Evolutionary conservation across 2,329 filamentous ascomycete species (phyloP).

Genomic region (Fusarium heterosporum): DNA sequence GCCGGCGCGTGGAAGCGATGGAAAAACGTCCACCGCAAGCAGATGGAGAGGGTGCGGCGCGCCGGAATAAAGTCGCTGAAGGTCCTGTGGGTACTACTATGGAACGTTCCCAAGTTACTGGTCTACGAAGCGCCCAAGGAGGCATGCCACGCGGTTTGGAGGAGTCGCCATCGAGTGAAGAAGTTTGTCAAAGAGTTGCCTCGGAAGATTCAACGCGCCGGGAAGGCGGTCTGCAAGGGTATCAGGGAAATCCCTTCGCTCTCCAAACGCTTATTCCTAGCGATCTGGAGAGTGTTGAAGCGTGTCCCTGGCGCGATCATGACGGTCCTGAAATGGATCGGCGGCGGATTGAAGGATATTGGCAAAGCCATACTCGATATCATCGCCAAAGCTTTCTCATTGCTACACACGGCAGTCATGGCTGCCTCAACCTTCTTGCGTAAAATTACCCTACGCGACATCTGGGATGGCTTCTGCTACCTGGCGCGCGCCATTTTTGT

Average conservation of each 20-base stretch:
- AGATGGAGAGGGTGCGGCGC: constrained; percentile 44
- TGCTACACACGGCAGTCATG: constrained; percentile 52
- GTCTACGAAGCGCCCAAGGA: constrained; percentile 47
- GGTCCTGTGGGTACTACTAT: constrained; percentile 47
- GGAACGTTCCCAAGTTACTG: constrained; percentile 48
- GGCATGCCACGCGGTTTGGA: constrained; percentile 34
- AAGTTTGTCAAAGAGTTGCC: constrained; percentile 47
- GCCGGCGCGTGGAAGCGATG: constrained; percentile 55
- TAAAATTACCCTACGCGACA: constrained; percentile 54
- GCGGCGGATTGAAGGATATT: constrained; percentile 43
- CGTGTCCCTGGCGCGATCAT: constrained; percentile 42
- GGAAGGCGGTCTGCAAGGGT: constrained; percentile 26
- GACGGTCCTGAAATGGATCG: constrained; percentile 48
- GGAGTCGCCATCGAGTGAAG: constrained; percentile 46
- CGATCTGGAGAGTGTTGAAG: constrained; percentile 38
- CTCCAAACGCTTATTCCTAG: constrained; percentile 11
- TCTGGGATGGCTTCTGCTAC: constrained; percentile 52
- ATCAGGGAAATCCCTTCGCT: constrained; percentile 39
- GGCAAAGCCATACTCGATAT: constrained; percentile 45
- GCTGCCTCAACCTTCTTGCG: constrained; percentile 53
- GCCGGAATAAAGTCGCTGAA: constrained; percentile 40
- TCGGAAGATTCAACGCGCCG: constrained; percentile 22
- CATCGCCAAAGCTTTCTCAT: constrained; percentile 47
- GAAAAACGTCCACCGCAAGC: constrained; percentile 48
- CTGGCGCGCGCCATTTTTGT: constrained; percentile 51